Percentiles rank a stretch among this genome's conserved stretches.
Conservation (phyloP, 805 yeast species). For the Kodamaea neixiangensis region DNA sequence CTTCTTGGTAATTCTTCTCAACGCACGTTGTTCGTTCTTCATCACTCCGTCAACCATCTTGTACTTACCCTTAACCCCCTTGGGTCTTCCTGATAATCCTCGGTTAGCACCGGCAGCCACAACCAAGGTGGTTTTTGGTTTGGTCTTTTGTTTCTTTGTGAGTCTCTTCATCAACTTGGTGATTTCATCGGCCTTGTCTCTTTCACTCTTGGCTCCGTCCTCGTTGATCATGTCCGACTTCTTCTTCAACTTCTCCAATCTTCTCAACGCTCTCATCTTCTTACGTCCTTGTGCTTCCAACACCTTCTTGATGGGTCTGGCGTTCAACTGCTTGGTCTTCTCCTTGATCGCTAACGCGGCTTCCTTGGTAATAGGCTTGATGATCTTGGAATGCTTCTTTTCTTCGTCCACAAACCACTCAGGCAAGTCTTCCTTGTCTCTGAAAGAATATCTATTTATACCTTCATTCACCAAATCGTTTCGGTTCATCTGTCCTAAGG, state of each 20-base stretch:
- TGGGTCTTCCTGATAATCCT: constrained; percentile 93
- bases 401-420: constrained; percentile 98
- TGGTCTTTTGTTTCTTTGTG: constrained; percentile 66
- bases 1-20: constrained; percentile 87
- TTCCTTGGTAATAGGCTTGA: constrained; percentile 93
- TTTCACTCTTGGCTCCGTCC: constrained; percentile 82
- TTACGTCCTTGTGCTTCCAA: constrained; percentile 96
- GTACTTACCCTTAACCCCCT: constrained; percentile 95
- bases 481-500: constrained; percentile 81
- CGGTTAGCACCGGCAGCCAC: constrained; percentile 83
- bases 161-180: constrained; percentile 80
- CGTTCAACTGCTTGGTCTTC: constrained; percentile 66
- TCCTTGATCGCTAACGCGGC: constrained; percentile 47
- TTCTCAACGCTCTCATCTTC: constrained; percentile 85
- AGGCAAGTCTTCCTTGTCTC: constrained; percentile 89
- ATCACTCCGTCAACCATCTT: constrained; percentile 98
- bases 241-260: constrained; percentile 87
- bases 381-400: constrained; percentile 76
- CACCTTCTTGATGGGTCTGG: constrained; percentile 98
- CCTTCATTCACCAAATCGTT: constrained; percentile 91
- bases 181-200: constrained; percentile 93
- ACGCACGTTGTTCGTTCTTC: constrained; percentile 96
- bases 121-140: constrained; percentile 85
- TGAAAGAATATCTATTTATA: constrained; percentile 85
- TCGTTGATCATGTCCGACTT: constrained; percentile 91